Percentiles rank a stretch among this genome's conserved stretches.
Evolutionary conservation across 768 basidiomycete genomes (phyloP).

Genomic region (Pulveroboletus sp.): DNA sequence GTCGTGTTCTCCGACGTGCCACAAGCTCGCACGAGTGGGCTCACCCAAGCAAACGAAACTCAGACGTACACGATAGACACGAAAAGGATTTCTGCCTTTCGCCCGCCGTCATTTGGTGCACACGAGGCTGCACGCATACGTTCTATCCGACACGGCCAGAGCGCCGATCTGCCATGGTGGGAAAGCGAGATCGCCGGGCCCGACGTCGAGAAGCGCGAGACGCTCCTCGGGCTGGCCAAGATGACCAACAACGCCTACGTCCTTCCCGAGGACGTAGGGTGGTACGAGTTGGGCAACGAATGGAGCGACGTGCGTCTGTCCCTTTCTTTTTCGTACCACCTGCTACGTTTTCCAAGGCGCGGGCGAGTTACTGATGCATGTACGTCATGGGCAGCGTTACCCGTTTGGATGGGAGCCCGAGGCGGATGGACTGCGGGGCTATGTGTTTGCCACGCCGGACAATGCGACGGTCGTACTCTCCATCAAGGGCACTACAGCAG

Average conservation of each 20-base stretch:
- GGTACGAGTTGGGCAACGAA: constrained; percentile 69
- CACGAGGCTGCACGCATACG: constrained; percentile 42
- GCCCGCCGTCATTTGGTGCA: constrained; percentile 46
- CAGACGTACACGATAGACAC: constrained; percentile 39
- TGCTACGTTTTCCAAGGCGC: not conserved
- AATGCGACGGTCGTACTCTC: constrained; percentile 83
- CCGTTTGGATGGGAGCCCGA: constrained; percentile 93
- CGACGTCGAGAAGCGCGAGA: constrained; percentile 70
- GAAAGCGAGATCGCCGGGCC: constrained; percentile 71
- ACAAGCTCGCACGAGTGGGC: constrained; percentile 5
- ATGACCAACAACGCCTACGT: constrained; percentile 95
- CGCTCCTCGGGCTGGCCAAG: constrained; percentile 81
- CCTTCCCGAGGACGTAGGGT: constrained; percentile 52
- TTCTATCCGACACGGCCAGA: constrained; percentile 46
- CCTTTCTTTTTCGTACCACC: not conserved
- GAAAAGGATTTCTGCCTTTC: constrained; percentile 36
- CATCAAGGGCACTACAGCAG: constrained; percentile 92
- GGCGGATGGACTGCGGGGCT: constrained; percentile 83
- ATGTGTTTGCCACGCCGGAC: constrained; percentile 81
- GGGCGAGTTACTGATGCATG: not conserved
- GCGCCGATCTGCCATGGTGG: constrained; percentile 57
- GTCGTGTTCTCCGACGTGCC: constrained; percentile 54
- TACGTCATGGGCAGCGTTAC: constrained; percentile 27
- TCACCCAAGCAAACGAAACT: constrained; percentile 15
- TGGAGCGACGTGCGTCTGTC: constrained; percentile 53